A percentile compares a stretch with the other conserved stretches of the same genome.
Conservation (phyloP, 2,329 filamentous ascomycete genomes). For the Xylariaceae sp. region DNA sequence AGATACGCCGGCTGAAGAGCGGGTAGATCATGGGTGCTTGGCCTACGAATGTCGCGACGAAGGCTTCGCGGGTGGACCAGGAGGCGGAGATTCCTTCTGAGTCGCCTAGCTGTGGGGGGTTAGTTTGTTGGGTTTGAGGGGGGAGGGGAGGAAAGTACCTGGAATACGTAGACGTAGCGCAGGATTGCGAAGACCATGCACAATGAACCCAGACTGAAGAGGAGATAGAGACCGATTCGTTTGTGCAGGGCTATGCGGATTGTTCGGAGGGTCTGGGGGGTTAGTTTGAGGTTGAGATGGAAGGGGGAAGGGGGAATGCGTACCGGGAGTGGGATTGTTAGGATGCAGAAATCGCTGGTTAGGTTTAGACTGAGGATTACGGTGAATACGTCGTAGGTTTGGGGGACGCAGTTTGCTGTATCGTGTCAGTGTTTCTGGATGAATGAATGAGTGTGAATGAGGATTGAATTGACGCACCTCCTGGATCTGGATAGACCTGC, state of each 20-base stretch:
- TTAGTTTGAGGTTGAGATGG: background rate
- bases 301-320: no score
- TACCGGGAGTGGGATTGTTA: slow-evolving; percentile 1
- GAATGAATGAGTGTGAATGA: no score
- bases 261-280: background rate
- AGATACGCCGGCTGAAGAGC: background rate
- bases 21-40: slow-evolving; percentile 3
- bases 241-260: background rate
- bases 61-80: slow-evolving; percentile 1
- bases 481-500: slow-evolving; percentile 6
- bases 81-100: background rate
- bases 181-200: background rate
- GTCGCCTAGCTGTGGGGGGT: background rate
- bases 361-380: slow-evolving; percentile 5
- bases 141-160: background rate
- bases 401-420: background rate
- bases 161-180: background rate
- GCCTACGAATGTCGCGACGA: slow-evolving; percentile 5
- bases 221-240: background rate
- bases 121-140: no score
- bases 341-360: background rate
- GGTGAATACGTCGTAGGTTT: background rate
- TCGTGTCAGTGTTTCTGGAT: background rate
- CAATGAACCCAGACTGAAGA: background rate
- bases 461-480: background rate